Percentiles rank a stretch among this genome's conserved stretches.
Evolutionary conservation across 768 basidiomycete genomes (phyloP).

Genomic region (Suillus ampliporus): DNA sequence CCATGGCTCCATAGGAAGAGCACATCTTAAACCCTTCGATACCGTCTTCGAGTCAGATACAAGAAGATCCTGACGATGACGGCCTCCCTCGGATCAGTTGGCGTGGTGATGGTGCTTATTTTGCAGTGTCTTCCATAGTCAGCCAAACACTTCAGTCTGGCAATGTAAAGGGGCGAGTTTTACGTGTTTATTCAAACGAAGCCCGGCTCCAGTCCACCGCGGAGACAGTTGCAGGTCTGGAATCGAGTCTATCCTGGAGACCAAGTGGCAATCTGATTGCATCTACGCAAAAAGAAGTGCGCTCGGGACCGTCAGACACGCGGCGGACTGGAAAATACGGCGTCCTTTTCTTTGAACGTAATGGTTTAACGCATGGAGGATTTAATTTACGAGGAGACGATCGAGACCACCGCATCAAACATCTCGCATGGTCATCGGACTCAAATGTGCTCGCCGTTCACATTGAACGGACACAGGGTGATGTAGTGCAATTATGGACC

Average conservation of each 20-base stretch:
- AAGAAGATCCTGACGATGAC: conserved; percentile 75
- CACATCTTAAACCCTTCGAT: conserved; percentile 60
- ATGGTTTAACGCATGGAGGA: conserved; percentile 91
- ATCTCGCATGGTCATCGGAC: conserved; percentile 87
- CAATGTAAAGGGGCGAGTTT: conserved; percentile 29
- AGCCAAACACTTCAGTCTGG: conserved; percentile 30
- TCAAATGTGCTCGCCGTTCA: conserved; percentile 86
- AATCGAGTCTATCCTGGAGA: conserved; percentile 81
- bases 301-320: conserved; percentile 70
- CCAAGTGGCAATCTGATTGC: conserved; percentile 90
- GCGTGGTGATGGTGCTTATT: conserved; percentile 92
- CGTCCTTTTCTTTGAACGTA: conserved; percentile 93
- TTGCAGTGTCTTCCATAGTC: conserved; percentile 81
- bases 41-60: conserved; percentile 42
- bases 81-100: conserved; percentile 78
- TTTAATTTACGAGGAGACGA: conserved; percentile 63
- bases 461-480: conserved; percentile 70
- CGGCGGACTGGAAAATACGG: conserved; percentile 78
- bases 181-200: conserved; percentile 44
- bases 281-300: conserved; percentile 75
- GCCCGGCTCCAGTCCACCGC: conserved; percentile 83
- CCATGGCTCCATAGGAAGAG: conserved; percentile 92
- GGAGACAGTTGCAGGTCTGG: conserved; percentile 82
- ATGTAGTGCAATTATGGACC: conserved; percentile 94
- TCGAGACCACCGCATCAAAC: conserved; percentile 77